These are phyloP conservation scores for Samsoniella hepiali DNA, from an alignment of 2,329 filamentous ascomycete species.

Conservation along the genomic window DNA sequence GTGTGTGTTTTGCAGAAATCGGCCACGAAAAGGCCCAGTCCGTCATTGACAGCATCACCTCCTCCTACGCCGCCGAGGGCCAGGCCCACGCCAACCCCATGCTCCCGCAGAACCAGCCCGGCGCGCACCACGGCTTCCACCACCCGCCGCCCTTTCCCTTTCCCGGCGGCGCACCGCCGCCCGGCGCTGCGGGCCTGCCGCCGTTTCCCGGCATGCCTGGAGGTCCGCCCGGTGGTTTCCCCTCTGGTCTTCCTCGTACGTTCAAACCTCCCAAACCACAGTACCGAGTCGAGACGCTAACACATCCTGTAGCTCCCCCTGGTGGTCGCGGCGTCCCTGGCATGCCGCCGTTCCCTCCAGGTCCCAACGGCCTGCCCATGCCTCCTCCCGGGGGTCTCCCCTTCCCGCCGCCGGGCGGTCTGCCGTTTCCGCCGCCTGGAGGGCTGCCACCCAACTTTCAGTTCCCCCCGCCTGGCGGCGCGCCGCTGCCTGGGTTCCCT, in stretches of 20 bases:
- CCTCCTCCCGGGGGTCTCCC: conserved; percentile 30
- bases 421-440: conserved; percentile 39
- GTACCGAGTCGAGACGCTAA: not conserved
- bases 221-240: conserved; percentile 38
- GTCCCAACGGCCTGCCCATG: conserved; percentile 26
- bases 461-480: conserved; percentile 35
- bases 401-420: conserved; percentile 40
- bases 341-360: conserved; percentile 39
- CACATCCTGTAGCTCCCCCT: conserved; percentile 41
- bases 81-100: conserved; percentile 83
- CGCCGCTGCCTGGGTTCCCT: conserved; percentile 24
- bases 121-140: conserved; percentile 24
- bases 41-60: conserved; percentile 97
- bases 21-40: conserved; percentile 98
- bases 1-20: conserved; percentile 62
- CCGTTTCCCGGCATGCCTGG: conserved; percentile 55
- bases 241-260: conserved; percentile 52
- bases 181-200: conserved; percentile 41
- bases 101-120: conserved; percentile 67
- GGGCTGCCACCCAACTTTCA: conserved; percentile 41
- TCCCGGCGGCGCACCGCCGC: conserved; percentile 47
- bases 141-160: conserved; percentile 58
- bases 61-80: conserved; percentile 90
- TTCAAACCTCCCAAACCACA: conserved; percentile 23
- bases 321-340: conserved; percentile 50